Base-by-base conservation (phyloP, 371 early-diverging fungal genomes). In the Smittium culicis region DNA sequence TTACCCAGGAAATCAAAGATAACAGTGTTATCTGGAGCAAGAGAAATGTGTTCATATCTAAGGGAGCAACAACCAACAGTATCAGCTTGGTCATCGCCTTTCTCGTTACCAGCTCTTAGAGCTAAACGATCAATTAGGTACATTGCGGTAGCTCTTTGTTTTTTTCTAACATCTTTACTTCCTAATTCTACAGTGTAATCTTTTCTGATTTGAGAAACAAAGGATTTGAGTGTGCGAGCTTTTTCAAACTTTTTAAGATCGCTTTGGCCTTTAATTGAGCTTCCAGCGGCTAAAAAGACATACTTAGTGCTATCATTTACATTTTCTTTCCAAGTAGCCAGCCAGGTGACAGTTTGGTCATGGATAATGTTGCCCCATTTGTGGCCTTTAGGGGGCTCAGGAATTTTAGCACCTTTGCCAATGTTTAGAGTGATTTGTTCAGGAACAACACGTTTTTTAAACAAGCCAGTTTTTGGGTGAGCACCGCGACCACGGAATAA, bases 41-140 rank as follows among this genome's bases (percentile, higher is more conserved):
- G 79, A 20, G 80, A 81, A 34, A 97, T 82, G 73, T 98, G 97
- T 73, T 98, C 97, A 69, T 76, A 89, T 34, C 97, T 88, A 57
- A 98, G 79, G 0, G 96, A 96, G 76, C 97, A 98, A 73, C 98
- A 97, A 69, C 98, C 97, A 1, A 96, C 98, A 14, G 98, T 98
- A 74, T 98, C 98, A 0, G 98, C 98, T 77, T 95, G 96, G 67
- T 95, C 94, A 29, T 89, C 92, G 57, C 93, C 90, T 79, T 98
- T 98, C 73, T 97, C 97, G 73, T 96, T 96, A 68, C 98, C 98
- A 30, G 98, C 98, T 84, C 98, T 82, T 54, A 98, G 83, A 1
- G 98, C 97, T 14, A 93, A 81, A 58, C 86, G 81, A 78, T 98
- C 98, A 68, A 98, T 97, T 27, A 98, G 80, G 66, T 93, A 96